Evolutionary conservation across 768 basidiomycete species (phyloP).

Genomic region (Vararia minispora): DNA sequence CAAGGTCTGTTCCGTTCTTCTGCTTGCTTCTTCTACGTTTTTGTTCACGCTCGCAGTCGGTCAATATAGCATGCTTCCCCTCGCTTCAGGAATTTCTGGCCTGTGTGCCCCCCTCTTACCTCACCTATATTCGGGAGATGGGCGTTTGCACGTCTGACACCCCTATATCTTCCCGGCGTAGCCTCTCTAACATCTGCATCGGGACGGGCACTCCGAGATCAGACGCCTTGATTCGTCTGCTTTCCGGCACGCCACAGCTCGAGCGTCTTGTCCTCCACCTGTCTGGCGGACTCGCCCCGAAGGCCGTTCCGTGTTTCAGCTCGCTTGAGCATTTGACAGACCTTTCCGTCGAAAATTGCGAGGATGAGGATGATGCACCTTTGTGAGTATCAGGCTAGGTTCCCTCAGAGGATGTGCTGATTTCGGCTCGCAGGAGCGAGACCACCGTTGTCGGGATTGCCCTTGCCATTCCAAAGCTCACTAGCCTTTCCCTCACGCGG

Average conservation of each 20-base stretch:
- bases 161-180: neutral
- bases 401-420: no score
- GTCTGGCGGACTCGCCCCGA: slow-evolving; percentile 9
- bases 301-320: slow-evolving; percentile 5
- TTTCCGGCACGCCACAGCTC: slow-evolving; percentile 6
- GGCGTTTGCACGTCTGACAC: slow-evolving; percentile 8
- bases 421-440: slow-evolving; percentile 11
- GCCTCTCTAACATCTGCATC: no score
- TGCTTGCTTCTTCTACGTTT: neutral
- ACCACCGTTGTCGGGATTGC: slow-evolving; percentile 9
- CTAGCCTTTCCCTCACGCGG: slow-evolving; percentile 11
- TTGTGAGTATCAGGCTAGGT: slow-evolving; percentile 6
- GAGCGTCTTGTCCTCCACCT: slow-evolving; percentile 9
- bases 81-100: slow-evolving; percentile 11
- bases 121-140: slow-evolving; percentile 8
- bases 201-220: slow-evolving; percentile 3
- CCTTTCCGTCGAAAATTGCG: slow-evolving; percentile 10
- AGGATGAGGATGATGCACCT: slow-evolving; percentile 4
- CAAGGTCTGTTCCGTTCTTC: slow-evolving; percentile 7
- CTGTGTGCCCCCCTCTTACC: slow-evolving; percentile 9
- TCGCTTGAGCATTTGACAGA: slow-evolving; percentile 4
- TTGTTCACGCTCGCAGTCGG: slow-evolving; percentile 6
- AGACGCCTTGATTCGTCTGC: slow-evolving; percentile 5
- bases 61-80: slow-evolving; percentile 4
- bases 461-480: slow-evolving; percentile 9